phyloP scores from a whole-genome alignment of 371 early-diverging fungal species.

The Rhizopus delemar region DNA sequence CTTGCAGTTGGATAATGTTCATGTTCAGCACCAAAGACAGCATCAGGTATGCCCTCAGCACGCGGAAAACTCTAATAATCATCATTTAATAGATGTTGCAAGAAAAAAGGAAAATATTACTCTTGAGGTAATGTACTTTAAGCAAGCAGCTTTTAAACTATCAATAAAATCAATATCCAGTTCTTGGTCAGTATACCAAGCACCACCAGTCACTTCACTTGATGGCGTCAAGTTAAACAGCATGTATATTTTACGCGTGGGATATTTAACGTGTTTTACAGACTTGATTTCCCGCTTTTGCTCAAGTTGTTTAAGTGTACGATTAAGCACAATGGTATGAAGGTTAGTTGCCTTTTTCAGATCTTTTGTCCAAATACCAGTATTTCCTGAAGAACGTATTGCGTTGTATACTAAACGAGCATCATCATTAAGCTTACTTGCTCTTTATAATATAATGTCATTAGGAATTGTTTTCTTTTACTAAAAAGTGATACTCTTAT shows the following conservation, averaged over 20 bases:
- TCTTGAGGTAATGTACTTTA: slow-evolving; percentile 73
- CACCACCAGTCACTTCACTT: slow-evolving; percentile 94
- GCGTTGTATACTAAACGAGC: slow-evolving; percentile 73
- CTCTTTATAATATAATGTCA: slow-evolving; percentile 23
- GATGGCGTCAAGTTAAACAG: slow-evolving; percentile 87
- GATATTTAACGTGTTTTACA: slow-evolving; percentile 92
- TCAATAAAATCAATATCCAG: slow-evolving; percentile 95
- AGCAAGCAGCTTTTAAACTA: slow-evolving; percentile 71
- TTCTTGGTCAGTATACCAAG: slow-evolving; percentile 97
- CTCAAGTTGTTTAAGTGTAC: slow-evolving; percentile 84
- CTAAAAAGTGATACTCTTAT: neutral
- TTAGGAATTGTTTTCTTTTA: neutral
- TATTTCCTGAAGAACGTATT: slow-evolving; percentile 81
- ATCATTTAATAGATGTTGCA: neutral
- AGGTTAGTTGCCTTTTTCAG: slow-evolving; percentile 88
- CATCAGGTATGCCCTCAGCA: slow-evolving; percentile 44
- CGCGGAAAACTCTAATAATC: slow-evolving; percentile 66
- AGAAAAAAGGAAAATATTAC: slow-evolving; percentile 35
- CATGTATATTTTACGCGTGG: slow-evolving; percentile 95
- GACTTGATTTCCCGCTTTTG: slow-evolving; percentile 85
- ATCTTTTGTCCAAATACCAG: slow-evolving; percentile 92
- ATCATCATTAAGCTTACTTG: slow-evolving; percentile 46
- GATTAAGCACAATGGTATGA: slow-evolving; percentile 79
- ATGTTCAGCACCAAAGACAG: slow-evolving; percentile 60
- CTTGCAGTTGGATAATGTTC: slow-evolving; percentile 73